Percentiles rank a stretch among this genome's conserved stretches.
phyloP scores from a whole-genome alignment of 768 basidiomycete species.

The Cystobasidium tubakii region DNA sequence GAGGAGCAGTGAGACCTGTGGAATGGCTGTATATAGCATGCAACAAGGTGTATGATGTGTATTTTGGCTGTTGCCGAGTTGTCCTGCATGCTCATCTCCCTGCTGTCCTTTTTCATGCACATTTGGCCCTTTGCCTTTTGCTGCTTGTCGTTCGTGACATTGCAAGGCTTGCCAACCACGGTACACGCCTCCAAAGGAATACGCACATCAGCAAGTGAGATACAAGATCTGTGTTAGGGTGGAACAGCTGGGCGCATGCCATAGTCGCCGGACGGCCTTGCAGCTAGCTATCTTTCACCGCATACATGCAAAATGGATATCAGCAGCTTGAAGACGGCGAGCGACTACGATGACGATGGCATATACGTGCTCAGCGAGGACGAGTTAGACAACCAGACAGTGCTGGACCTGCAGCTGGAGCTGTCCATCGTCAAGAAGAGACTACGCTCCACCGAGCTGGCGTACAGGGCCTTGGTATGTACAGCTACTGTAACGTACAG shows the following conservation, averaged over 20 bases:
- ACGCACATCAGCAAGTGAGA: neutral
- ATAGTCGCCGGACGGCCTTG: neutral
- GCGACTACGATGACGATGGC: constrained; percentile 22
- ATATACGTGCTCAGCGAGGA: constrained; percentile 24
- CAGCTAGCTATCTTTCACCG: neutral
- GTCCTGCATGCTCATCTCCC: too few relatives aligned
- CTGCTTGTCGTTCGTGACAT: too few relatives aligned
- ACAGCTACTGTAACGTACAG: neutral
- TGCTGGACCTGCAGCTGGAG: constrained; percentile 29
- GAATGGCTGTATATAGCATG: neutral
- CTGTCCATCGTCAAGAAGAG: constrained; percentile 9
- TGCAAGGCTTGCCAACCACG: too few relatives aligned
- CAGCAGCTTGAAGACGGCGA: neutral
- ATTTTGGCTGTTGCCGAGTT: too few relatives aligned
- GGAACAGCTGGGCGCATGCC: neutral
- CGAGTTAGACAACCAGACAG: constrained; percentile 4
- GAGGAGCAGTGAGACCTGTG: neutral
- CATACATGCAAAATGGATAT: constrained; percentile 1
- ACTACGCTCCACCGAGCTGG: neutral
- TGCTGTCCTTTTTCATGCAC: too few relatives aligned
- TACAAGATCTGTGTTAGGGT: neutral
- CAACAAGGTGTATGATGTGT: neutral
- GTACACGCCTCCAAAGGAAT: too few relatives aligned
- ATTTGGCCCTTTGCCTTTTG: too few relatives aligned
- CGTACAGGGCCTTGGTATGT: constrained; percentile 16